Evolutionary conservation across 257 asterid genomes (phyloP), one percentile per base, ranked within the genome.

Genomic region (Perilla frutescens): DNA sequence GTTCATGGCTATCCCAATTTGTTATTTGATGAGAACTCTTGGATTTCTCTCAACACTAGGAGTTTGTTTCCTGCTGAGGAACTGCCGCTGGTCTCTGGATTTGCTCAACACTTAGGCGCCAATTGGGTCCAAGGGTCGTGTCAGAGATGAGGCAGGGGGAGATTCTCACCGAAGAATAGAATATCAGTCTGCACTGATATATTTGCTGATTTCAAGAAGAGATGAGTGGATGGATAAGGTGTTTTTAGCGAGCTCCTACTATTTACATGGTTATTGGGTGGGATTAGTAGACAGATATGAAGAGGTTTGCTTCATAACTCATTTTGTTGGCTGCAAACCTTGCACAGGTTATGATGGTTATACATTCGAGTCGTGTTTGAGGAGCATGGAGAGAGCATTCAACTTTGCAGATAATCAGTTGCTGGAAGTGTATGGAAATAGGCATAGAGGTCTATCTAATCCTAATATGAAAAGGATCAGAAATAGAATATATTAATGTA

Each of bases 351-450:
- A 41, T n/a, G 86, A 84, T 64, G 87, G 82, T 84, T 76, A 80
- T 65, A 50, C 89, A 36, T 48, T 81, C 4, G 84, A 84, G 82
- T 81, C 79, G 63, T 87, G 89, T 58, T 70, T 84, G 77, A 79
- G 69, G 76, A 68, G 80, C 8, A 87, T 87, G 87, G 83, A 84
- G 63, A 73, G 86, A 29, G 88, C 91, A 1, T 87, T 84, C 48
- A 84, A 84, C 54, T 84, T 84, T 70, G 91, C 82, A 0, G 91
- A 87, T 79, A 81, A 87, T 66, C 91, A 87, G 79, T 45, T 87
- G 54, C 76, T 84, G 31, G 50, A 81, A 14, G 8, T 72, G 70
- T 81, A 80, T 60, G 91, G 88, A 3, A 82, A 79, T 57, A 70
- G 76, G 32, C 89, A 87, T 58, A 81, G 57, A 51, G 80, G 85